A percentile compares a stretch with the other conserved stretches of the same genome.
These are phyloP conservation scores for Fusarium sp. DNA, from an alignment of 2,329 filamentous ascomycete genomes.

Conservation along the genomic window DNA sequence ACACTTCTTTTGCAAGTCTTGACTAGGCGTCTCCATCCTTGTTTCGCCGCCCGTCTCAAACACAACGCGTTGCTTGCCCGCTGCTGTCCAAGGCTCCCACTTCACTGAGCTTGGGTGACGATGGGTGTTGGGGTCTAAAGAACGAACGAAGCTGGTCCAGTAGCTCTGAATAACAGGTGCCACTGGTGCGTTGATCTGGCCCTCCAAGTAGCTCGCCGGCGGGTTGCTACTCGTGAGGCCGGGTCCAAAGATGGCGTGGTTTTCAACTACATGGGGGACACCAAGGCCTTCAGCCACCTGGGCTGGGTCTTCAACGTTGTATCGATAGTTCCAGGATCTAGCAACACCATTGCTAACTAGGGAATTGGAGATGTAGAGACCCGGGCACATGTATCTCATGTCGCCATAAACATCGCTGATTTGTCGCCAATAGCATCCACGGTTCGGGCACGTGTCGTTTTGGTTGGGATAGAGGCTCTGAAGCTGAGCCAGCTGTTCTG, in stretches of 20 bases:
- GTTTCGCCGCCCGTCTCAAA: conserved; percentile 53
- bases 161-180: conserved; percentile 72
- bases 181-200: conserved; percentile 63
- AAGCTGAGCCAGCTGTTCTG: conserved; percentile 46
- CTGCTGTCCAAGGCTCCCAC: conserved; percentile 54
- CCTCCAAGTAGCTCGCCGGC: conserved; percentile 64
- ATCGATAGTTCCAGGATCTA: conserved; percentile 73
- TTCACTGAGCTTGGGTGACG: conserved; percentile 46
- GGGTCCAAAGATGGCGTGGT: conserved; percentile 73
- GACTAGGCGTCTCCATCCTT: conserved; percentile 51
- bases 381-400: conserved; percentile 50
- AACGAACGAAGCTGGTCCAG: conserved; percentile 77
- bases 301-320: conserved; percentile 69
- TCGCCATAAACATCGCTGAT: conserved; percentile 50
- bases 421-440: conserved; percentile 52
- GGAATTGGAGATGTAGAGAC: conserved; percentile 45
- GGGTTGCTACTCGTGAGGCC: conserved; percentile 57
- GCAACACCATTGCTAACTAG: conserved; percentile 47
- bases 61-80: conserved; percentile 47
- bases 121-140: conserved; percentile 69
- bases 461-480: conserved; percentile 50
- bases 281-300: conserved; percentile 65
- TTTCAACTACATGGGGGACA: conserved; percentile 73
- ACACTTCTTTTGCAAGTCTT: conserved; percentile 42
- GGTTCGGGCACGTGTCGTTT: conserved; percentile 45